Percentiles rank a stretch among this genome's conserved stretches.
Conservation (phyloP, 2,329 filamentous ascomycete species). For the Xylariaceae sp. region DNA sequence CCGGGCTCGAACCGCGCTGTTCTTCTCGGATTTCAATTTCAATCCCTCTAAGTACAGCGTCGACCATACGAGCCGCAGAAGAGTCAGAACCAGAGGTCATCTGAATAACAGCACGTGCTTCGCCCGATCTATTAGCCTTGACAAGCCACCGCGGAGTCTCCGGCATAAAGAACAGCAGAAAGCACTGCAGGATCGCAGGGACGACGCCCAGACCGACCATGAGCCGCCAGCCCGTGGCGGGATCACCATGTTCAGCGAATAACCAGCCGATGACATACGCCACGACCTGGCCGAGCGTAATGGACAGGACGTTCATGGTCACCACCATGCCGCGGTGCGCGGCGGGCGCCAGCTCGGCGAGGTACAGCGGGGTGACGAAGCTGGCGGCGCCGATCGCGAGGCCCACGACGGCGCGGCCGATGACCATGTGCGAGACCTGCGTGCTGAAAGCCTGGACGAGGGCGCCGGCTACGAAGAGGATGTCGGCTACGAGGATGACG, state of each 20-base stretch:
- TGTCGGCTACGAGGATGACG: conserved; percentile 60
- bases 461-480: conserved; percentile 66
- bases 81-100: conserved; percentile 47
- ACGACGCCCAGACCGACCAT: conserved; percentile 83
- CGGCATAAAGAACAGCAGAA: conserved; percentile 68
- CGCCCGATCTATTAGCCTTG: conserved; percentile 56
- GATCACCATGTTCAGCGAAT: conserved; percentile 54
- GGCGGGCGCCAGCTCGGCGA: conserved; percentile 78
- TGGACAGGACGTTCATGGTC: conserved; percentile 75
- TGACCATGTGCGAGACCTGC: conserved; percentile 61
- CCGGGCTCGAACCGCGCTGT: conserved; percentile 45
- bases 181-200: conserved; percentile 68
- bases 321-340: conserved; percentile 73
- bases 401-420: conserved; percentile 65
- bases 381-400: conserved; percentile 70
- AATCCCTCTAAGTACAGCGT: conserved; percentile 63
- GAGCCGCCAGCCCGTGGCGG: conserved; percentile 72
- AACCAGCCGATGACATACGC: conserved; percentile 82
- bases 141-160: conserved; percentile 89
- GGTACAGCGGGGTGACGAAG: conserved; percentile 82
- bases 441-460: conserved; percentile 57
- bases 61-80: conserved; percentile 46
- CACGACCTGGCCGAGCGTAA: conserved; percentile 83
- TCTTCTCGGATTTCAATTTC: conserved; percentile 72
- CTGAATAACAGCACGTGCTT: conserved; percentile 62